Base-by-base conservation (phyloP, 2,329 filamentous ascomycete species). In the Verticillium alfalfae region DNA sequence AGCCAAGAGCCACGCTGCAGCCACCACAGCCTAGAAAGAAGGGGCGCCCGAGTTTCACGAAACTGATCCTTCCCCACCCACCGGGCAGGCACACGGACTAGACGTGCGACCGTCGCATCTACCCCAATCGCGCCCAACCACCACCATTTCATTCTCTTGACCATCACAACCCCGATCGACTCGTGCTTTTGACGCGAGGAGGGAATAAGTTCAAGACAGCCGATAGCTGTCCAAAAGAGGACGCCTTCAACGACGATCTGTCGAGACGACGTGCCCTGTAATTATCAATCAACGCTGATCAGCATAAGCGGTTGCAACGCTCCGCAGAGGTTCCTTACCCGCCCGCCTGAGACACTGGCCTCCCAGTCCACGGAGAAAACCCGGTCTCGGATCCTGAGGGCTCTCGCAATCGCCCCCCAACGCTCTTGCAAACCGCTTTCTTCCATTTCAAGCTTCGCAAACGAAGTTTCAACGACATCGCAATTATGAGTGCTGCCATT, bases 401-500 rank as follows among this genome's bases (percentile, higher is more conserved):
- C 45, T 18, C 9, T 26, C 12, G 7, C 18, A 49, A 22, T 49
- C 18, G 6, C 45, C 45, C n/a, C n/a, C n/a, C 45, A 18, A 26
- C 45, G 45, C 45, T 26, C 45, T 26, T 49, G 5, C 26, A 26
- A 26, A 18, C 45, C n/a, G 45, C 45, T n/a, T 31, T 54, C 60
- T 22, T 56, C 31, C 37, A n/a, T 22, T 49, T 55, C 37, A 41
- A 39, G 52, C 57, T 59, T 38, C 61, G 37, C 45, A 60, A 56
- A 34, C 54, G 59, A 38, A 67, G 69, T 59, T 60, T 66, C 66
- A 70, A 52, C 55, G 39, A 63, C 36, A 56, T 34, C 54, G 65
- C 62, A 62, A 87, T 69, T 73, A 89, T 89, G 86, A 88, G 85
- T 79, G 81, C 86, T 73, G 85, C 84, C 75, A 83, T 88, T 72